Evolutionary conservation across 1,284 basidiomycete species (phyloP), one percentile per base, ranked within the genome.

Genomic region (Termitomyces sp.): DNA sequence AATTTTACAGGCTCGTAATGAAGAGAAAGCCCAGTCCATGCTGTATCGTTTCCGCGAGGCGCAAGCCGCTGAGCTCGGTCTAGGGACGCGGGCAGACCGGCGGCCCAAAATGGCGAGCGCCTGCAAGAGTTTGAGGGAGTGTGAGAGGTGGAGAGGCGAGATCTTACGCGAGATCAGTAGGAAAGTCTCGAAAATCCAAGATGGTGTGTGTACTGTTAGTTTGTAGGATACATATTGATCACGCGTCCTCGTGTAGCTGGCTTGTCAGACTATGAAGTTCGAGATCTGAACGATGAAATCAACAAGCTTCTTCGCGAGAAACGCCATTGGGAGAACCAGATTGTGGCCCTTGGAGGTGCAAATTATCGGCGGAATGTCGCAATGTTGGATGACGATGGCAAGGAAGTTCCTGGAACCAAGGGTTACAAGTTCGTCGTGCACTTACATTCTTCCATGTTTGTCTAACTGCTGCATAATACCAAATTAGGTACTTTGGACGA

Each of bases 141-240:
- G 92, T 66, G 97, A 99, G 73, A 78, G 91, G 51, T 99, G 94
- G 94, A 78, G 96, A 67, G 94, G 93, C 57, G 96, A 98, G 68
- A 93, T 98, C 41, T 70, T 99, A 56, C 79, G 93, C 50, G 96
- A 99, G 67, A 95, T 99, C 55, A 93, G 90, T 67, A 72, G 97
- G 59, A 99, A 99, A 68, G 96, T 99, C 30, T 92, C 91, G 33
- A 98, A 98, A 74, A 98, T 98, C 53, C 96, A 99, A 69, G 96
- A 99, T 67, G 76, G 94, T 96, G 52, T 62, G 89, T 79, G 13
- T 15, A 9, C 3, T 30, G n/a, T 46, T 44, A 31, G 41, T 34
- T 38, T 8, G 2, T 13, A 30, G 42, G 50, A 36, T 28, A 9
- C 13, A 15, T 40, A 17, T 39, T 41, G 39, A 50, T 47, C 15